Base-by-base conservation (phyloP, 2,329 filamentous ascomycete species). In the Sporothrix sp. region DNA sequence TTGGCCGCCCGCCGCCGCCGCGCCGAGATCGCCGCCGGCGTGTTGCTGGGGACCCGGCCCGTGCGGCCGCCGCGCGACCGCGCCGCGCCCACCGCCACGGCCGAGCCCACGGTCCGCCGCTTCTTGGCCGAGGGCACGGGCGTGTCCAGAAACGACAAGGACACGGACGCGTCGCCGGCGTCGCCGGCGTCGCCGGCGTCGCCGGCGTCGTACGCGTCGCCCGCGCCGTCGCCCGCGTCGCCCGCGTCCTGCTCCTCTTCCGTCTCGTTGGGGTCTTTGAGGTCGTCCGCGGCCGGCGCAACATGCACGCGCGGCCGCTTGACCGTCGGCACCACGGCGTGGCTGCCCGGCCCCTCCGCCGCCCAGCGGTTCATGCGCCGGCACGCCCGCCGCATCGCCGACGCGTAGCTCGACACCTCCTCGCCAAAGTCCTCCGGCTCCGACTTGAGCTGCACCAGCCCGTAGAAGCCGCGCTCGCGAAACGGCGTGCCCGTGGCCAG, bases 391-490 rank as follows among this genome's bases (percentile, higher is more conserved):
- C 82, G 71, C 16, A 91, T 67, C 7, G 85, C 76, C 10, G 84
- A 79, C 4, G 80, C 76, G 52, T 86, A 82, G 1, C 78, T 73
- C 50, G 75, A 74, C 6, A 80, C 73, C 63, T 91, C 85, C 63
- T 91, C 87, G 38, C 87, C 87, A 58, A 81, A 85, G 65, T 91
- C 86, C 54, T 87, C 83, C 0, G 73, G 66, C 62, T 90, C 85
- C 14, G 68, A 66, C 18, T 67, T 67, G 0, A 85, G 68, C 28
- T 77, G 81, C 48, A 76, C 78, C 35, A 87, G 72, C 1, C 82
- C 87, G n/a, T 74, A 78, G 48, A 81, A 70, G 7, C 80, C 79
- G 54, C 69, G 69, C 60, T 81, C 76, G 32, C 74, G 70, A 58
- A 81, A 82, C 16, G 63, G 52, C 2, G 56, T 54, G 27, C 60